Evolutionary conservation across 352 stramenopile genomes (phyloP).

Genomic region (Globisporangium nodosum): DNA sequence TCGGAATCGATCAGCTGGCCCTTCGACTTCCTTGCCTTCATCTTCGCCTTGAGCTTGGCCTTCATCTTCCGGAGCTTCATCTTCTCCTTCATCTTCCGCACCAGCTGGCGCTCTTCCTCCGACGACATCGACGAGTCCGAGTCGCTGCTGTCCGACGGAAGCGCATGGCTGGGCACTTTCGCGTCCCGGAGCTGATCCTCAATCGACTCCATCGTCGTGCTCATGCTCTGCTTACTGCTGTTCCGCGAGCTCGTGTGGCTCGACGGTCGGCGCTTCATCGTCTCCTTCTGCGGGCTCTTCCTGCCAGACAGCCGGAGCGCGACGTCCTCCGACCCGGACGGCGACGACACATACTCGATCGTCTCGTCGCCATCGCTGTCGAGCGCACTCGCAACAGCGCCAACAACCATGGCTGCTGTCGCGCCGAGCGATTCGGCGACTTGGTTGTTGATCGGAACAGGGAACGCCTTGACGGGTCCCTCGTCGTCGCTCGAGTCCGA

Average conservation of each 20-base stretch:
- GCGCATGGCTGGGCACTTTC: conserved; percentile 19
- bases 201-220: neutral
- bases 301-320: neutral
- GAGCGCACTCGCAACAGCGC: conserved; percentile 1
- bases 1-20: neutral
- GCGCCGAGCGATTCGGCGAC: conserved; percentile 16
- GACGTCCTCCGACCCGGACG: conserved; percentile 1
- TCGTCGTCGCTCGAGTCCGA: conserved; percentile 1
- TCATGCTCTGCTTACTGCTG: conserved; percentile 2
- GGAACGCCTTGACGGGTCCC: neutral
- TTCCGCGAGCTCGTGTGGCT: conserved; percentile 11
- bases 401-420: conserved; percentile 2
- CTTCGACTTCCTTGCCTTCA: neutral
- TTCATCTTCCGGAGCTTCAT: conserved; percentile 17
- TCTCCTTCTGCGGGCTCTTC: conserved; percentile 2
- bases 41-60: neutral
- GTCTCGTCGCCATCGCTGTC: conserved; percentile 10
- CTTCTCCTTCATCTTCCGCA: conserved; percentile 19
- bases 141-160: conserved; percentile 24
- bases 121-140: conserved; percentile 13
- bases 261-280: neutral
- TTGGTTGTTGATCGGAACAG: neutral
- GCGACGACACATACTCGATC: conserved; percentile 15
- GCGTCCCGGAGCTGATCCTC: conserved; percentile 18
- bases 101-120: conserved; percentile 11